phyloP scores from a whole-genome alignment of 202 grass and related monocot species.

The Miscanthus sacchariflorus region DNA sequence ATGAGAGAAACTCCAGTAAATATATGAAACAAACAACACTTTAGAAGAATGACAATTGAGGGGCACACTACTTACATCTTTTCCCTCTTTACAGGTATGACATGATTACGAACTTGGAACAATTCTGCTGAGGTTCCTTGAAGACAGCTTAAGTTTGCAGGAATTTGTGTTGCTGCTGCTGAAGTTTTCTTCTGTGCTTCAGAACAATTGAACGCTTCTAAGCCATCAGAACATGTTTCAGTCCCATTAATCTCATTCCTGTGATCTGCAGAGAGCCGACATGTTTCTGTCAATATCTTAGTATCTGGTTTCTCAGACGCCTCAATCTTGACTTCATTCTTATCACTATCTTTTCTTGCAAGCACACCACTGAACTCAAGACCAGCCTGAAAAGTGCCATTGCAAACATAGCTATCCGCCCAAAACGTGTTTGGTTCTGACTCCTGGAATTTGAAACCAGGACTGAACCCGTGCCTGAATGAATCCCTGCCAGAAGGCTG shows the following conservation, averaged over 20 bases:
- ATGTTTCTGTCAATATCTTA: conserved; percentile 44
- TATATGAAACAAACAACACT: conserved; percentile 22
- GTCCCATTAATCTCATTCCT: conserved; percentile 40
- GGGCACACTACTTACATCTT: conserved; percentile 45
- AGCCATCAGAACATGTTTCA: conserved; percentile 42
- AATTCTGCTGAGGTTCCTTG: conserved; percentile 42
- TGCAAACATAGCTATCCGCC: conserved; percentile 45
- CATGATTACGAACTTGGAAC: conserved; percentile 37
- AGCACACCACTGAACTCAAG: conserved; percentile 44
- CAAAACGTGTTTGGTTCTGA: conserved; percentile 31
- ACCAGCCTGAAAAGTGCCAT: conserved; percentile 43
- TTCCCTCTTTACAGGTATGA: conserved; percentile 42
- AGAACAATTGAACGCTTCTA: conserved; percentile 49
- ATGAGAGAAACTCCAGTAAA: conserved; percentile 42
- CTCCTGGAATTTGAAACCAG: conserved; percentile 52
- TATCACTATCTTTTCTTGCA: conserved; percentile 36
- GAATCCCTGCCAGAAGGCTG: conserved; percentile 49
- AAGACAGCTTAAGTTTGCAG: conserved; percentile 46
- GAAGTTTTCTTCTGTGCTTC: conserved; percentile 41
- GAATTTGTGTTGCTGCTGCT: conserved; percentile 36
- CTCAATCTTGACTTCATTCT: conserved; percentile 43
- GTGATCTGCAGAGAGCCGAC: conserved; percentile 35
- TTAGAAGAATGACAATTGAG: conserved; percentile 29
- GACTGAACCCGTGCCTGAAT: conserved; percentile 47
- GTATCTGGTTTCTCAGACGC: conserved; percentile 47